These are phyloP conservation scores for Magnaporthiopsis incrustans DNA, from an alignment of 2,329 filamentous ascomycete species.

Conservation along the genomic window DNA sequence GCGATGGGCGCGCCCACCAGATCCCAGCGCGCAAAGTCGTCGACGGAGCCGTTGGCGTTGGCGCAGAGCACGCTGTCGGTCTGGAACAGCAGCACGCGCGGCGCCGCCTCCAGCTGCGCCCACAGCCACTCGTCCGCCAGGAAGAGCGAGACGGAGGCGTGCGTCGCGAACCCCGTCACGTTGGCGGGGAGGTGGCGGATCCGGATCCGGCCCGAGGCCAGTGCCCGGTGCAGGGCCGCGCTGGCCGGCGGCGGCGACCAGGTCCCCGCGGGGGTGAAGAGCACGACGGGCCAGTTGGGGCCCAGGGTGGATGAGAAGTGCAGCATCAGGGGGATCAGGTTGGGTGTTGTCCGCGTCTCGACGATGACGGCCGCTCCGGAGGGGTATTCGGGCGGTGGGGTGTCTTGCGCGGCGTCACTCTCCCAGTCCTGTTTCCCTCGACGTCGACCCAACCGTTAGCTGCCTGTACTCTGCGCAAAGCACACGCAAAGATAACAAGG, in stretches of 20 bases:
- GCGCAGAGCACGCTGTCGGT: constrained; percentile 29
- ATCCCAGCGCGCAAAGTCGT: constrained; percentile 29
- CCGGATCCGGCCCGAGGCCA: constrained; percentile 24
- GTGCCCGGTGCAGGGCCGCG: constrained; percentile 27
- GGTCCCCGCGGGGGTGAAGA: constrained; percentile 29
- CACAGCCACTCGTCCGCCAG: constrained; percentile 27
- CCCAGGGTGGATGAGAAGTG: constrained; percentile 28
- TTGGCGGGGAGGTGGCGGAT: constrained; percentile 28
- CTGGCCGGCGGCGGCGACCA: constrained; percentile 18
- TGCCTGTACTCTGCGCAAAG: too few species aligned
- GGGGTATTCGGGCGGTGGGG: not conserved
- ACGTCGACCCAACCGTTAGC: too few species aligned
- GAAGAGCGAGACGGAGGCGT: constrained; percentile 27
- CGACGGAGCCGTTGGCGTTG: constrained; percentile 19
- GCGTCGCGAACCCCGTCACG: constrained; percentile 23
- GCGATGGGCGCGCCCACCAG: constrained; percentile 26
- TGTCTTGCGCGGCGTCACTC: not conserved
- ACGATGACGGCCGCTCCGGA: constrained; percentile 17
- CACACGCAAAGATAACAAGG: too few species aligned
- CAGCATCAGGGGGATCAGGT: constrained; percentile 21
- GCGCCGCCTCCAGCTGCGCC: constrained; percentile 25
- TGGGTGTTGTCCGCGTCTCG: constrained; percentile 37
- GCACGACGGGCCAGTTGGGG: constrained; percentile 34
- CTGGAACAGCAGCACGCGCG: constrained; percentile 30
- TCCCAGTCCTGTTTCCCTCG: not conserved